Conservation (phyloP, 345 rosid genomes). For the Lepidium africanum region DNA sequence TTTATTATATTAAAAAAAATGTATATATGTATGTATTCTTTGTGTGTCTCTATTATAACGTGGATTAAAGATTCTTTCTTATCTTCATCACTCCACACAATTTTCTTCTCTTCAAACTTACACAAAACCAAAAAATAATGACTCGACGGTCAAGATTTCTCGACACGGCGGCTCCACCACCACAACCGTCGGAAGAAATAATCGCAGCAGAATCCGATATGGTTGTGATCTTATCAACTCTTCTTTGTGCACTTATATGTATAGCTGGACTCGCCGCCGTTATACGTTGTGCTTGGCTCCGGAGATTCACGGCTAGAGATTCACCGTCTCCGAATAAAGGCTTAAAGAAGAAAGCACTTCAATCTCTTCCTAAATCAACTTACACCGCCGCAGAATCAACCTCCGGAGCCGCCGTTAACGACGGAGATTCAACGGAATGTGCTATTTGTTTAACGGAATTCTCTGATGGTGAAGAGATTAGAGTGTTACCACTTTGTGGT, state of each 20-base stretch:
- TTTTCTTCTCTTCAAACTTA: constrained; percentile 23
- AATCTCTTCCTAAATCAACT: constrained; percentile 53
- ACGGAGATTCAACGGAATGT: constrained; percentile 32
- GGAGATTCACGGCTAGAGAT: constrained; percentile 5
- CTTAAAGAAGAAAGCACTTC: constrained; percentile 58
- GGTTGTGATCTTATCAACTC: constrained; percentile 56
- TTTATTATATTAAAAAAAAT: neutral
- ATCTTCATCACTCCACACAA: constrained; percentile 26
- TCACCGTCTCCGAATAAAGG: constrained; percentile 43
- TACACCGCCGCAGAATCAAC: constrained; percentile 29
- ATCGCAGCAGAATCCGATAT: constrained; percentile 45
- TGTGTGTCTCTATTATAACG: constrained; percentile 19
- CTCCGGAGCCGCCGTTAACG: neutral
- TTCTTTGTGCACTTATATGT: constrained; percentile 68
- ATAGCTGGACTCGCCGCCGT: constrained; percentile 61
- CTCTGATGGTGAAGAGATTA: constrained; percentile 43
- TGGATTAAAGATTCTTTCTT: constrained; percentile 29
- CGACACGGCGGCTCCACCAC: constrained; percentile 30
- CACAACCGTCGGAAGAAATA: constrained; percentile 28
- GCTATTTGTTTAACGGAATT: constrained; percentile 53
- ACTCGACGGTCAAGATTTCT: constrained; percentile 32
- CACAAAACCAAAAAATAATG: constrained; percentile 19
- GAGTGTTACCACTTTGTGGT: constrained; percentile 54
- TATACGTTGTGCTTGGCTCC: constrained; percentile 54
- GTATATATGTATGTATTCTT: constrained; percentile 6